Evolutionary conservation across 371 early-diverging fungal species (phyloP).

Genomic region (Rhizopus arrhizus): DNA sequence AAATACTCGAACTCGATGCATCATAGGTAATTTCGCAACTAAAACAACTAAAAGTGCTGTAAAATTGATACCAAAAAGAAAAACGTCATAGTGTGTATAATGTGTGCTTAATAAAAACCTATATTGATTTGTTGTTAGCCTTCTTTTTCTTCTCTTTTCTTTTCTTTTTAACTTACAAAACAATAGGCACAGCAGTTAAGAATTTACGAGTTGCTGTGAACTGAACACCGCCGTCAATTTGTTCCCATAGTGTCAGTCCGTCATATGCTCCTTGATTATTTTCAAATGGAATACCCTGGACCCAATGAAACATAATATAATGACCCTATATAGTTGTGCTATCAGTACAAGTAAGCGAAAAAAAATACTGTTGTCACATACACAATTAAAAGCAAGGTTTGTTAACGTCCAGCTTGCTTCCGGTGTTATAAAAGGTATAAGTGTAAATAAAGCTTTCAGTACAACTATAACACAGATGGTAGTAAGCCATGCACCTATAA

Average conservation of each 20-base stretch:
- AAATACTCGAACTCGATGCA: conserved; percentile 95
- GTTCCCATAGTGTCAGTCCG: conserved; percentile 96
- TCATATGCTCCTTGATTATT: conserved; percentile 94
- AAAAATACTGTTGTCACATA: conserved; percentile 43
- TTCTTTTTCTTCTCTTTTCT: not conserved
- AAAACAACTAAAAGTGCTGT: conserved; percentile 78
- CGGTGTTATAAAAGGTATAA: conserved; percentile 86
- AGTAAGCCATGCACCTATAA: conserved; percentile 88
- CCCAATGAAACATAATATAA: conserved; percentile 96
- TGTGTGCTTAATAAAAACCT: conserved; percentile 95
- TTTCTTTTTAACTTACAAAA: conserved; percentile 70
- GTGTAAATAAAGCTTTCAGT: conserved; percentile 82
- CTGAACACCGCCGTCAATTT: conserved; percentile 94
- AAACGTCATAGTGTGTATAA: conserved; percentile 90
- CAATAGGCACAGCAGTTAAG: conserved; percentile 88
- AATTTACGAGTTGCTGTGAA: conserved; percentile 98
- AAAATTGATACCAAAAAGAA: conserved; percentile 87
- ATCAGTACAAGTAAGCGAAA: not conserved
- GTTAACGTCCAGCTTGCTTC: conserved; percentile 97
- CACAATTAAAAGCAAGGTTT: conserved; percentile 86
- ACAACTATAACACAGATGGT: conserved; percentile 77
- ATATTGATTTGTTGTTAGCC: conserved; percentile 12
- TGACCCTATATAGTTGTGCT: conserved; percentile 66
- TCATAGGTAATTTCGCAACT: conserved; percentile 91
- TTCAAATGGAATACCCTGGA: conserved; percentile 93